Conservation (phyloP, 495 filamentous ascomycete species). For the Tricharina praecox region DNA sequence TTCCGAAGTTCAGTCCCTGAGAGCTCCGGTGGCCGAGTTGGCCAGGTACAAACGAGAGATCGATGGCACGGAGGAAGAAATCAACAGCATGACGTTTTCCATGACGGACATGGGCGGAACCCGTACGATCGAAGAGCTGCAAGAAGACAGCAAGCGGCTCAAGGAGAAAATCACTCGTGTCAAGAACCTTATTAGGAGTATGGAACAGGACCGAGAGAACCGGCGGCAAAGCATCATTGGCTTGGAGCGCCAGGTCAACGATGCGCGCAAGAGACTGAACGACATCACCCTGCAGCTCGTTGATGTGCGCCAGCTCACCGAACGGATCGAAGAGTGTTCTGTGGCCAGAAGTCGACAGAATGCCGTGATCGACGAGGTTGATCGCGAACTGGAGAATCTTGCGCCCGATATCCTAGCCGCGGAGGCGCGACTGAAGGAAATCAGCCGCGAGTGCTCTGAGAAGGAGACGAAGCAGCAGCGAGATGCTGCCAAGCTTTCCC, state of each 20-base stretch:
- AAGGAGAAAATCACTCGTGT: slow-evolving; percentile 48
- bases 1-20: slow-evolving; percentile 57
- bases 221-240: slow-evolving; percentile 45
- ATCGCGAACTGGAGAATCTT: slow-evolving; percentile 51
- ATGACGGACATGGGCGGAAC: slow-evolving; percentile 44
- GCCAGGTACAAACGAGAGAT: slow-evolving; percentile 43
- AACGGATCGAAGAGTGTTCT: slow-evolving; percentile 55
- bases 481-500: slow-evolving; percentile 49
- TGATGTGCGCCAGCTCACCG: slow-evolving; percentile 49
- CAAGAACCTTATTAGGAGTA: slow-evolving; percentile 43
- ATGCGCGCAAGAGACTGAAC: slow-evolving; percentile 50
- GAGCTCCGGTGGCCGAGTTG: slow-evolving; percentile 60
- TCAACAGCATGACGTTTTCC: slow-evolving; percentile 31
- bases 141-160: slow-evolving; percentile 49
- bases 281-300: slow-evolving; percentile 57
- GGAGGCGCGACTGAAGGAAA: slow-evolving; percentile 56
- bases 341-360: slow-evolving; percentile 49
- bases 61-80: slow-evolving; percentile 28
- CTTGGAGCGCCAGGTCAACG: slow-evolving; percentile 54
- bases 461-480: slow-evolving; percentile 59
- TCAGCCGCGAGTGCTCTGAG: slow-evolving; percentile 48
- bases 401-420: slow-evolving; percentile 58
- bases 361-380: slow-evolving; percentile 44
- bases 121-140: slow-evolving; percentile 66
- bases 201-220: slow-evolving; percentile 53